Evolutionary conservation across 192 early-diverging fungal species (phyloP).

Genomic region (Coemansia aciculifera): DNA sequence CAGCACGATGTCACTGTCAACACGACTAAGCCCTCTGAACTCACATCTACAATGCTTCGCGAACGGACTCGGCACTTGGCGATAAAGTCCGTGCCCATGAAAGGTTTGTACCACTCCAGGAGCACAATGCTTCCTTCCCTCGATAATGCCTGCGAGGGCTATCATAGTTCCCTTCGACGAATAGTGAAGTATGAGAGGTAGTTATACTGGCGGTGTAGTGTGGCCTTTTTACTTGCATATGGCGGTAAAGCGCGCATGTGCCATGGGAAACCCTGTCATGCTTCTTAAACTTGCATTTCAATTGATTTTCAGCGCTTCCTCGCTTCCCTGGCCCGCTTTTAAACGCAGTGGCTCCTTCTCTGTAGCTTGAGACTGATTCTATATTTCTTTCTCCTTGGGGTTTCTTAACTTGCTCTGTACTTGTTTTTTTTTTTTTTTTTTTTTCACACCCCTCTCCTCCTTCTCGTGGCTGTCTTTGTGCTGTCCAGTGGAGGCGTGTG

Average conservation of each 20-base stretch:
- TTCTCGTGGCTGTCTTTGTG: neutral
- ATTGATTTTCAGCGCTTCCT: neutral
- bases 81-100: constrained; percentile 40
- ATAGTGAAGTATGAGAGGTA: neutral
- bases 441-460: neutral
- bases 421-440: neutral
- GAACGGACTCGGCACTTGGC: constrained; percentile 47
- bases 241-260: neutral
- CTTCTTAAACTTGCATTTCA: neutral
- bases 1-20: constrained; percentile 51
- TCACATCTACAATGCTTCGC: constrained; percentile 45
- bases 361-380: neutral
- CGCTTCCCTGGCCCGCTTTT: neutral
- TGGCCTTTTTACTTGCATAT: neutral
- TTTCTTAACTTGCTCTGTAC: neutral
- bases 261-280: neutral
- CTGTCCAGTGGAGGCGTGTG: neutral
- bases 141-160: neutral
- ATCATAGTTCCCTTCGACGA: neutral
- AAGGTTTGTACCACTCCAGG: constrained; percentile 22
- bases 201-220: neutral
- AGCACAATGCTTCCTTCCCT: neutral
- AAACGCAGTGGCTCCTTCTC: neutral
- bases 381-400: neutral
- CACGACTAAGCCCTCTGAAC: constrained; percentile 46